Percentiles rank a stretch among this genome's conserved stretches.
These are phyloP conservation scores for Wickerhamomyces chaumierensis DNA, from an alignment of 805 yeast genomes.

Conservation along the genomic window DNA sequence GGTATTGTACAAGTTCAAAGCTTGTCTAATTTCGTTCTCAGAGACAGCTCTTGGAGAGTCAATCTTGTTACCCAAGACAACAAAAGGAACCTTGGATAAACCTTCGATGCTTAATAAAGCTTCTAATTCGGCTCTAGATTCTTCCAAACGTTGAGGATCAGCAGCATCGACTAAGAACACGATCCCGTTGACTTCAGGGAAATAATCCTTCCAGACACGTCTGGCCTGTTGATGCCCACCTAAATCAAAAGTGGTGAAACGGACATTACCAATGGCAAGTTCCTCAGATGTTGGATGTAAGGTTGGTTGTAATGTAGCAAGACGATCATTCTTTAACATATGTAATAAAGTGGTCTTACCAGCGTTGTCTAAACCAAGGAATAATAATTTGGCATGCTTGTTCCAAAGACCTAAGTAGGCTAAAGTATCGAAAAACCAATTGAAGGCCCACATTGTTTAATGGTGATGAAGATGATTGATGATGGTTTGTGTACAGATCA, in stretches of 20 bases:
- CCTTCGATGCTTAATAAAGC: constrained; percentile 90
- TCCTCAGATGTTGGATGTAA: constrained; percentile 98
- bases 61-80: constrained; percentile 92
- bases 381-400: constrained; percentile 91
- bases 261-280: constrained; percentile 88
- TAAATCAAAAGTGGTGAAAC: constrained; percentile 94
- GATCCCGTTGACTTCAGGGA: constrained; percentile 98
- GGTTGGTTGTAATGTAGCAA: constrained; percentile 96
- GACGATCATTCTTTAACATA: constrained; percentile 87
- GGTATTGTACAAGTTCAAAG: constrained; percentile 76
- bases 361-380: constrained; percentile 95
- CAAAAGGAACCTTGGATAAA: constrained; percentile 79
- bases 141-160: constrained; percentile 89
- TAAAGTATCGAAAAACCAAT: constrained; percentile 46
- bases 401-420: constrained; percentile 79
- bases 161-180: constrained; percentile 96
- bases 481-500: too few species aligned
- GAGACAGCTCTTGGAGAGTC: constrained; percentile 91
- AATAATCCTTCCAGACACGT: constrained; percentile 98
- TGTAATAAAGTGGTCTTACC: constrained; percentile 89
- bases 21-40: constrained; percentile 87
- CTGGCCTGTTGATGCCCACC: constrained; percentile 99
- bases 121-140: constrained; percentile 90
- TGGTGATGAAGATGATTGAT: too few species aligned
- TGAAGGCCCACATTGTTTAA: constrained; percentile 30